Percentiles rank a stretch among this genome's conserved stretches.
phyloP scores from a whole-genome alignment of 768 basidiomycete genomes.

The Rubroboletus satanas region DNA sequence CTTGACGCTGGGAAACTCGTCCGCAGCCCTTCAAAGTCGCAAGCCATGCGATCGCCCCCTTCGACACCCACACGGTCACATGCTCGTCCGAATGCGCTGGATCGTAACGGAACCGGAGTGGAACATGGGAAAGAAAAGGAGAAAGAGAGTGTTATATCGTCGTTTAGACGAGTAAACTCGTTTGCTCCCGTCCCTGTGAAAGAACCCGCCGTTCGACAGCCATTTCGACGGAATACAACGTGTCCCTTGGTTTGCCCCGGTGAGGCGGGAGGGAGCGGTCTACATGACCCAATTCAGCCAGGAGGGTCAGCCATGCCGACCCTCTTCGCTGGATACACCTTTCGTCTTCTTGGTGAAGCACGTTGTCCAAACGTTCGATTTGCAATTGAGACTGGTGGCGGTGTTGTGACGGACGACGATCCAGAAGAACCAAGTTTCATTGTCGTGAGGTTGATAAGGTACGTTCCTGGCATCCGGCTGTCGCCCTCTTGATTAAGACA shows the following conservation, averaged over 20 bases:
- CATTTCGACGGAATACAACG: conserved; percentile 45
- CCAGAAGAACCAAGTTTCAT: conserved; percentile 57
- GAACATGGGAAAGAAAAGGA: conserved; percentile 15
- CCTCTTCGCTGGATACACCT: conserved; percentile 54
- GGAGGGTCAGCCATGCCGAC: background rate
- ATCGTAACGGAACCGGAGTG: background rate
- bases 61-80: conserved; percentile 16
- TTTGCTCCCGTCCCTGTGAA: conserved; percentile 44
- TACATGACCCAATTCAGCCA: background rate
- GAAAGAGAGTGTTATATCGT: conserved; percentile 46
- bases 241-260: conserved; percentile 10
- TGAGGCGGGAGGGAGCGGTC: conserved; percentile 19
- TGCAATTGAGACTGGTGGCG: conserved; percentile 63
- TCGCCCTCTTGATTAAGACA: background rate
- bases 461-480: background rate
- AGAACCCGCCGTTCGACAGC: conserved; percentile 33
- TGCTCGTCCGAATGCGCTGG: background rate
- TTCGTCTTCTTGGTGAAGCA: conserved; percentile 68
- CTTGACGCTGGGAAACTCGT: conserved; percentile 54
- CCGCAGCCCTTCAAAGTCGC: conserved; percentile 54
- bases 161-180: conserved; percentile 62
- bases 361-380: conserved; percentile 49
- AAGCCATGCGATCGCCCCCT: conserved; percentile 19
- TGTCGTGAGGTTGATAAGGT: conserved; percentile 75
- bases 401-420: conserved; percentile 41